A percentile compares a stretch with the other conserved stretches of the same genome.
Conservation (phyloP, 768 basidiomycete species). For the Leccinum barrowsii region DNA sequence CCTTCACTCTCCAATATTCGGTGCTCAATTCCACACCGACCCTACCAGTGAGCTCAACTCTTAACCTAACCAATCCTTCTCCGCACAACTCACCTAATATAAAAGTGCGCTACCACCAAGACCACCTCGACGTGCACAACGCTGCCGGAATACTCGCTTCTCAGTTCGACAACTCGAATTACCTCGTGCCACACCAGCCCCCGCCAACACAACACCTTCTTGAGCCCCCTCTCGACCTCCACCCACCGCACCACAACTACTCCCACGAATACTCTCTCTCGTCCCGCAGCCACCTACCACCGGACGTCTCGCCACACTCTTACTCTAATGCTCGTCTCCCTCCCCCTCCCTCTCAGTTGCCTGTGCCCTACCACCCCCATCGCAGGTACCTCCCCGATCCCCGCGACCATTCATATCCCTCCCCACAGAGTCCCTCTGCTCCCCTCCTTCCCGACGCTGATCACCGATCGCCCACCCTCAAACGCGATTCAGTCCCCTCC, state of each 20-base stretch:
- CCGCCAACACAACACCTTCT: constrained; percentile 38
- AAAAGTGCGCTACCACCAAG: constrained; percentile 67
- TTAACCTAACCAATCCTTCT: constrained; percentile 44
- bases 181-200: constrained; percentile 25
- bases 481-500: constrained; percentile 44
- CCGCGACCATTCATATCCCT: constrained; percentile 36
- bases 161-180: constrained; percentile 45
- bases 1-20: constrained; percentile 68
- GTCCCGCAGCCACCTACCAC: constrained; percentile 45
- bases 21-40: constrained; percentile 45
- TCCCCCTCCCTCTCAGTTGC: constrained; percentile 28
- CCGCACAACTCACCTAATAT: constrained; percentile 44
- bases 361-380: constrained; percentile 23
- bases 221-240: constrained; percentile 43
- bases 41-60: constrained; percentile 38
- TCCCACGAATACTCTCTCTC: constrained; percentile 40
- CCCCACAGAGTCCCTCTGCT: constrained; percentile 28
- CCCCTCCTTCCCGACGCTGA: constrained; percentile 20
- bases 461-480: constrained; percentile 35
- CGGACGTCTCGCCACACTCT: constrained; percentile 42
- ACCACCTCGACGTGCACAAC: constrained; percentile 44
- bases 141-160: constrained; percentile 46
- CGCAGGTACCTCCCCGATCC: constrained; percentile 34
- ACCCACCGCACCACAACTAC: constrained; percentile 35
- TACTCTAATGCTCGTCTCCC: constrained; percentile 42